A percentile compares a stretch with the other conserved stretches of the same genome.
These are phyloP conservation scores for Melampsora americana DNA, from an alignment of 1,284 basidiomycete species.

Conservation along the genomic window DNA sequence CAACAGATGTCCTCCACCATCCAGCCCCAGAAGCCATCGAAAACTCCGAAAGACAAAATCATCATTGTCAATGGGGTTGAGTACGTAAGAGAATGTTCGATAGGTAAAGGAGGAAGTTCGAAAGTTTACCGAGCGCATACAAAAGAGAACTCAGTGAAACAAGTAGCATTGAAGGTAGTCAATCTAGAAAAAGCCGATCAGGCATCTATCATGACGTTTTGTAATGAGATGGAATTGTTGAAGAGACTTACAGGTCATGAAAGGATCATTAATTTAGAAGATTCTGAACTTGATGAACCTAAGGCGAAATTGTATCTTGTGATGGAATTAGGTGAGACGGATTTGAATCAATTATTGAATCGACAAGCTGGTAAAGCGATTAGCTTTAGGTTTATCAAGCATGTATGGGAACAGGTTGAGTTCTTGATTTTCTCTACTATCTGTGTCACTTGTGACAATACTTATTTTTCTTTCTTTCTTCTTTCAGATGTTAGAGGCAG, in stretches of 20 bases:
- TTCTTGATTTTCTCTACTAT: not conserved
- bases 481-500: conserved; percentile 84
- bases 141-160: not conserved
- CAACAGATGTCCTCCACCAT: not conserved
- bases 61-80: conserved; percentile 68
- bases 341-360: conserved; percentile 74
- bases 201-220: conserved; percentile 83
- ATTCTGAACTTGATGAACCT: conserved; percentile 68
- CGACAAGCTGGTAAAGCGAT: conserved; percentile 76
- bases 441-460: not conserved
- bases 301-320: conserved; percentile 56
- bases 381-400: conserved; percentile 85
- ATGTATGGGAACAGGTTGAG: conserved; percentile 88
- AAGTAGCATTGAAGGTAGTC: conserved; percentile 82
- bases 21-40: conserved; percentile 11
- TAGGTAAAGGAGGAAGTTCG: conserved; percentile 89
- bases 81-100: conserved; percentile 76
- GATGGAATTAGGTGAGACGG: conserved; percentile 90
- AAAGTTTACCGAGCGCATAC: conserved; percentile 69
- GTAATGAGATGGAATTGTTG: conserved; percentile 85
- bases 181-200: conserved; percentile 72
- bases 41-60: conserved; percentile 13
- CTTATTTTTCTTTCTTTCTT: not conserved
- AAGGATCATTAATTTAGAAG: conserved; percentile 80
- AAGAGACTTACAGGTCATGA: conserved; percentile 81